These are phyloP conservation scores for Polysphondylium violaceum DNA, from an alignment of 78 protist genomes.

Conservation along the genomic window DNA sequence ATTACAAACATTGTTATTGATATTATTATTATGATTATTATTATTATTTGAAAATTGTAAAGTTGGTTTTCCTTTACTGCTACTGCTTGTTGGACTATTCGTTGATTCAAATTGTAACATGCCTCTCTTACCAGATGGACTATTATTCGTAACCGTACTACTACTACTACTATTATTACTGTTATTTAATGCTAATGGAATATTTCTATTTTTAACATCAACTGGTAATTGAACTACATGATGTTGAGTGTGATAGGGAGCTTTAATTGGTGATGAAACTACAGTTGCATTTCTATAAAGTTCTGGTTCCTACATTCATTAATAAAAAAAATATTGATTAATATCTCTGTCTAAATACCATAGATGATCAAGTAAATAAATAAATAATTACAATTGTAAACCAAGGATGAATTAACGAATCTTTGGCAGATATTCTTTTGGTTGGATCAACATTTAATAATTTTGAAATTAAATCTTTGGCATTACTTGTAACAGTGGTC, in stretches of 20 bases:
- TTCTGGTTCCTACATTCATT: not conserved
- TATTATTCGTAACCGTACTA: not conserved
- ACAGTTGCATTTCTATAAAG: not conserved
- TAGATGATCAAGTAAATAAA: too few species aligned
- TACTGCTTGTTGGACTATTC: not conserved
- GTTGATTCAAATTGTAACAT: not conserved
- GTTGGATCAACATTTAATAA: conserved; percentile 44
- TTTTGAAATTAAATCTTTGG: conserved; percentile 45
- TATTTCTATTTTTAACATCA: not conserved
- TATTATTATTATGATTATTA: conserved; percentile 13
- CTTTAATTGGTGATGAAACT: not conserved
- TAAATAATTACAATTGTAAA: conserved; percentile 3
- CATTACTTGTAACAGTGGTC: conserved; percentile 16
- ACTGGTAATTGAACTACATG: conserved; percentile 8
- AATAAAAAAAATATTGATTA: too few species aligned
- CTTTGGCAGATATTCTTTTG: conserved; percentile 7
- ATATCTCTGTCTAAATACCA: not conserved
- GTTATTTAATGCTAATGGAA: not conserved
- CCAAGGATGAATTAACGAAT: conserved; percentile 36
- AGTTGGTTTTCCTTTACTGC: not conserved
- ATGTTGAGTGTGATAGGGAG: not conserved
- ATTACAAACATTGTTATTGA: not conserved
- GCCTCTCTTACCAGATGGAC: not conserved
- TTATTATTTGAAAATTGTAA: not conserved
- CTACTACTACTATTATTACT: not conserved